Conservation (phyloP, 2,329 filamentous ascomycete species). For the Arthrobotrys pseudoclavata region DNA sequence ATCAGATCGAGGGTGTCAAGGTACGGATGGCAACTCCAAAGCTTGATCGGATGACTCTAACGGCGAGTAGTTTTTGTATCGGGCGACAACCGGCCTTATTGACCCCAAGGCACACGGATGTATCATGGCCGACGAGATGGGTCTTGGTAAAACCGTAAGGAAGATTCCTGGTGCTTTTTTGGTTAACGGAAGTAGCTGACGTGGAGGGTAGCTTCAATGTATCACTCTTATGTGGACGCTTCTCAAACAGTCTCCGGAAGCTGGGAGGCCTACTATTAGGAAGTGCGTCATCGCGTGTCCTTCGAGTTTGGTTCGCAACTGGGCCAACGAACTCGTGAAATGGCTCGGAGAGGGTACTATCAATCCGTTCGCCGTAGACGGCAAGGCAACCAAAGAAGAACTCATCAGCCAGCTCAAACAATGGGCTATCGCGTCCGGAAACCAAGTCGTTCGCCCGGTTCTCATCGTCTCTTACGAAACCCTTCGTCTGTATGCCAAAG, state of each 20-base stretch:
- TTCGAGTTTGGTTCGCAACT: slow-evolving; percentile 95
- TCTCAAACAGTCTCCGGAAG: slow-evolving; percentile 92
- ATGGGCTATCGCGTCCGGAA: slow-evolving; percentile 93
- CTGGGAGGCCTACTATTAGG: slow-evolving; percentile 92
- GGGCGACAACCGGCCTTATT: slow-evolving; percentile 93
- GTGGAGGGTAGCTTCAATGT: slow-evolving; percentile 76
- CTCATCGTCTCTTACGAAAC: slow-evolving; percentile 99
- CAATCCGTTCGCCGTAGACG: slow-evolving; percentile 94
- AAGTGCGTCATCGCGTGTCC: slow-evolving; percentile 98
- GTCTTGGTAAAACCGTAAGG: slow-evolving; percentile 85
- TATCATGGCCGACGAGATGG: slow-evolving; percentile 99
- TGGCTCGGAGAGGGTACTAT: slow-evolving; percentile 95
- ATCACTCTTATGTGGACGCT: slow-evolving; percentile 97
- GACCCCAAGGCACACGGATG: slow-evolving; percentile 94
- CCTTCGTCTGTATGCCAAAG: slow-evolving; percentile 87
- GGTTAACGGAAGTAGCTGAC: slow-evolving; percentile 13
- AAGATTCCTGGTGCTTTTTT: slow-evolving; percentile 13
- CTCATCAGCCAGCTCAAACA: slow-evolving; percentile 89
- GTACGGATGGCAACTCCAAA: slow-evolving; percentile 63
- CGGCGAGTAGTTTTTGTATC: slow-evolving; percentile 81
- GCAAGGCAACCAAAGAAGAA: slow-evolving; percentile 95
- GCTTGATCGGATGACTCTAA: slow-evolving; percentile 60
- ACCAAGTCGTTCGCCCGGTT: slow-evolving; percentile 88
- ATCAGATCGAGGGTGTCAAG: slow-evolving; percentile 98
- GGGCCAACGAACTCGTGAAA: slow-evolving; percentile 96